Evolutionary conservation across 345 rosid genomes (phyloP).

Genomic region (Salix dunnii): DNA sequence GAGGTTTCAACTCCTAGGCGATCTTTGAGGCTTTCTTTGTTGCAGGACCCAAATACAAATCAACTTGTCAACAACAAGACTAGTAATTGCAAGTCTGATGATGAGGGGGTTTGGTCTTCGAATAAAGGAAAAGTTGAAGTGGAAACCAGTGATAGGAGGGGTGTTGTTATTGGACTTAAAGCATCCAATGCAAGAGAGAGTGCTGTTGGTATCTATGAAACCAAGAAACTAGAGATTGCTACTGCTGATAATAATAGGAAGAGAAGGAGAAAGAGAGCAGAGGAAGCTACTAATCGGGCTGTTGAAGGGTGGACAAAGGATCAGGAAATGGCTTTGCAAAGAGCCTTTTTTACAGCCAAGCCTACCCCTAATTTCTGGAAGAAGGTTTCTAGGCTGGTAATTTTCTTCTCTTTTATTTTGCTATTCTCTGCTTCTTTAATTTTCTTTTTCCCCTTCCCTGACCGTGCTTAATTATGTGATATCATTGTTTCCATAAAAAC

Average conservation of each 20-base stretch:
- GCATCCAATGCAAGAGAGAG: not conserved
- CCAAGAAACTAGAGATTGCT: not conserved
- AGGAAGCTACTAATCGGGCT: not conserved
- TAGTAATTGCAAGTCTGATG: not conserved
- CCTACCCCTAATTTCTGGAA: conserved; percentile 82
- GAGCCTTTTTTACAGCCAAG: conserved; percentile 66
- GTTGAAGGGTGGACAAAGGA: conserved; percentile 62
- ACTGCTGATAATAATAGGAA: not conserved
- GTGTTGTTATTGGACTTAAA: conserved; percentile 2
- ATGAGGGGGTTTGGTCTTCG: not conserved
- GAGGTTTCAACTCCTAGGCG: conserved; percentile 3
- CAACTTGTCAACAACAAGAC: not conserved
- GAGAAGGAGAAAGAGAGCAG: conserved; percentile 17
- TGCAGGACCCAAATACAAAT: not conserved
- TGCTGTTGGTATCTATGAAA: not conserved
- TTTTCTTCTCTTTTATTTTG: not conserved
- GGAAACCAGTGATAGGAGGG: not conserved
- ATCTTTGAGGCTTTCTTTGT: conserved; percentile 20
- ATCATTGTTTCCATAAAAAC: not conserved
- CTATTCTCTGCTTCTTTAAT: not conserved
- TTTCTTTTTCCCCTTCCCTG: not conserved
- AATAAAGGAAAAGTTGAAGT: not conserved
- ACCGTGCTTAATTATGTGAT: not conserved
- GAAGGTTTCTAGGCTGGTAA: conserved; percentile 70
- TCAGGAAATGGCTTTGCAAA: conserved; percentile 64